These are phyloP conservation scores for Psilocybe sp. DNA, from an alignment of 768 basidiomycete species.

Conservation along the genomic window DNA sequence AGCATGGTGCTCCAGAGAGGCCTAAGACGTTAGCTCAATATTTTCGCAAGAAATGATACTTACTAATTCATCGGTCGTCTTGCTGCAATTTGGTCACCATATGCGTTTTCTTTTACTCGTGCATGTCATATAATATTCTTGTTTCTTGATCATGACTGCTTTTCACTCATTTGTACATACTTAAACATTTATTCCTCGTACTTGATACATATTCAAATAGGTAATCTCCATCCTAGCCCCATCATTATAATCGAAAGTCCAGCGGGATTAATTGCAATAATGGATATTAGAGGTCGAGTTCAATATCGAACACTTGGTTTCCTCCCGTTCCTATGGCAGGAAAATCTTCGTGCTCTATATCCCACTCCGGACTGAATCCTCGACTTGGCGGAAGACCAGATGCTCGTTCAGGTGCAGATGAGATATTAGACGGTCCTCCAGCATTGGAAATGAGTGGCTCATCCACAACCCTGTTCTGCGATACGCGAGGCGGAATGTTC, in stretches of 20 bases:
- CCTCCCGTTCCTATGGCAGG: not conserved
- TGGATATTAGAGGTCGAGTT: slow-evolving; percentile 41
- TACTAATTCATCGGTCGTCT: not conserved
- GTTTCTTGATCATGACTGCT: too few species aligned
- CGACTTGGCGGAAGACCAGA: slow-evolving; percentile 21
- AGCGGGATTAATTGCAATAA: too few species aligned
- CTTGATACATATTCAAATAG: not conserved
- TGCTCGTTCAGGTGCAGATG: not conserved
- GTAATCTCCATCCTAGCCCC: not conserved
- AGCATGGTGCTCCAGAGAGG: slow-evolving; percentile 11
- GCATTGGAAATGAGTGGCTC: not conserved
- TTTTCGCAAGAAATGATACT: slow-evolving; percentile 18
- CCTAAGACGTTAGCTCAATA: slow-evolving; percentile 20
- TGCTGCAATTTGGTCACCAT: not conserved
- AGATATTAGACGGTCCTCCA: not conserved
- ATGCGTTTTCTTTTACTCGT: not conserved
- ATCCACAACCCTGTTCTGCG: not conserved
- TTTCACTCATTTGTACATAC: too few species aligned
- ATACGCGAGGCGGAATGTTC: slow-evolving; percentile 23
- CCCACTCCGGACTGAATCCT: slow-evolving; percentile 65
- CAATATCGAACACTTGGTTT: slow-evolving; percentile 36
- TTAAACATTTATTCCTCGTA: too few species aligned
- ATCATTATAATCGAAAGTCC: not conserved
- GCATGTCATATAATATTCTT: not conserved
- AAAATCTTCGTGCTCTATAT: slow-evolving; percentile 58